Evolutionary conservation across 768 basidiomycete genomes (phyloP).

Genomic region (Leccinum subgranulosum): DNA sequence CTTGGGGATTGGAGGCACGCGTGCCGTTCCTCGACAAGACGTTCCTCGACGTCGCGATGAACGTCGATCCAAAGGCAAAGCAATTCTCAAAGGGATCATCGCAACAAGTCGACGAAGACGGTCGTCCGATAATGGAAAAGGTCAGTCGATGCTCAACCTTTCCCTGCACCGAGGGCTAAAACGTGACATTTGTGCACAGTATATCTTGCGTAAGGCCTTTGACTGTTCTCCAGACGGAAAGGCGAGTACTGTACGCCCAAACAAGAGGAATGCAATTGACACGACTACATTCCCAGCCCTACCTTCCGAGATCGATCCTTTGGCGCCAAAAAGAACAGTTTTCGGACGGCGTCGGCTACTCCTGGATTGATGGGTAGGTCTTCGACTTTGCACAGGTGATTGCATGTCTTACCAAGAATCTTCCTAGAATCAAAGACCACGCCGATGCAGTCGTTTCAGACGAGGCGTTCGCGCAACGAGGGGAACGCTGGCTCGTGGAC

Average conservation of each 20-base stretch:
- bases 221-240: constrained; percentile 81
- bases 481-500: constrained; percentile 71
- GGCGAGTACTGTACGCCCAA: constrained; percentile 31
- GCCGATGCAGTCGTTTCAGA: constrained; percentile 75
- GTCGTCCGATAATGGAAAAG: constrained; percentile 94
- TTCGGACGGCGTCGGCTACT: constrained; percentile 97
- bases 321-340: constrained; percentile 99
- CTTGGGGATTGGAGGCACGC: constrained; percentile 98
- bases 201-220: constrained; percentile 95
- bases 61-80: constrained; percentile 83
- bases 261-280: neutral
- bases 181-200: constrained; percentile 45
- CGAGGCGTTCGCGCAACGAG: constrained; percentile 69
- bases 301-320: constrained; percentile 89
- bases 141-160: constrained; percentile 34
- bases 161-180: constrained; percentile 8
- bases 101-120: constrained; percentile 80
- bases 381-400: neutral
- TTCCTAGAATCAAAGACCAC: constrained; percentile 80
- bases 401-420: neutral
- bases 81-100: constrained; percentile 76
- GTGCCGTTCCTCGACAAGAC: constrained; percentile 98
- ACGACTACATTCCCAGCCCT: constrained; percentile 52
- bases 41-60: constrained; percentile 94
- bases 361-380: constrained; percentile 93